A percentile compares a stretch with the other conserved stretches of the same genome.
Conservation (phyloP, 1,139 yeast species). For the Yamadazyma buinensis region DNA sequence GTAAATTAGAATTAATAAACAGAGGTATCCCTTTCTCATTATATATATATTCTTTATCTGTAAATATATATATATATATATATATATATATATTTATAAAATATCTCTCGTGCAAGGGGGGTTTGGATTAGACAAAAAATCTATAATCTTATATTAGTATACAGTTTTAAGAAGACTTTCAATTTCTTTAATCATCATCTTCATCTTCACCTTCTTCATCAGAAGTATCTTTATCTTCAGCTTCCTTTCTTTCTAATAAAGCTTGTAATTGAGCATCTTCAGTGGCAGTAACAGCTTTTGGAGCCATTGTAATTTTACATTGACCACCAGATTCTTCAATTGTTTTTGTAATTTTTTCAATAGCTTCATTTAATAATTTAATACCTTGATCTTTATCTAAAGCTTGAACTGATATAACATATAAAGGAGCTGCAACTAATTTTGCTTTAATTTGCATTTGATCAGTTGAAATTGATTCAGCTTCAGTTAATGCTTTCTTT, state of each 20-base stretch:
- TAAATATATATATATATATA: too few species aligned
- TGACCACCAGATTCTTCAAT: slow-evolving; percentile 79
- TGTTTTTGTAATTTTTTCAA: slow-evolving; percentile 65
- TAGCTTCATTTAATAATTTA: slow-evolving; percentile 72
- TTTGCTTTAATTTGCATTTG: slow-evolving; percentile 85
- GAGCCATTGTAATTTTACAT: slow-evolving; percentile 94
- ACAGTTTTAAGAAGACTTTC: too few species aligned
- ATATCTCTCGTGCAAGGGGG: too few species aligned
- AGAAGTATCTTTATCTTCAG: slow-evolving; percentile 42
- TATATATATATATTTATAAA: too few species aligned
- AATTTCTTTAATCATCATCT: too few species aligned
- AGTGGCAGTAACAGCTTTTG: slow-evolving; percentile 97
- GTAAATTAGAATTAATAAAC: too few species aligned
- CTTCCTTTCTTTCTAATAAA: slow-evolving; percentile 60
- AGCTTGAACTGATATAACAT: slow-evolving; percentile 89
- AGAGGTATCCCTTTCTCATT: too few species aligned
- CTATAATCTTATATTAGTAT: slow-evolving; percentile 8
- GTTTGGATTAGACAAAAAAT: not conserved
- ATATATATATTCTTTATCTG: too few species aligned
- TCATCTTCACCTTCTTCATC: slow-evolving; percentile 46
- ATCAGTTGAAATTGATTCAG: slow-evolving; percentile 81
- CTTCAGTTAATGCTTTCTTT: slow-evolving; percentile 81
- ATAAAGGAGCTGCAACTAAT: slow-evolving; percentile 96
- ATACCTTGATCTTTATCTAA: slow-evolving; percentile 89
- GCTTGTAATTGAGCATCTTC: slow-evolving; percentile 98